Conservation (phyloP, 2,329 filamentous ascomycete species). For the Talaromyces sp. region DNA sequence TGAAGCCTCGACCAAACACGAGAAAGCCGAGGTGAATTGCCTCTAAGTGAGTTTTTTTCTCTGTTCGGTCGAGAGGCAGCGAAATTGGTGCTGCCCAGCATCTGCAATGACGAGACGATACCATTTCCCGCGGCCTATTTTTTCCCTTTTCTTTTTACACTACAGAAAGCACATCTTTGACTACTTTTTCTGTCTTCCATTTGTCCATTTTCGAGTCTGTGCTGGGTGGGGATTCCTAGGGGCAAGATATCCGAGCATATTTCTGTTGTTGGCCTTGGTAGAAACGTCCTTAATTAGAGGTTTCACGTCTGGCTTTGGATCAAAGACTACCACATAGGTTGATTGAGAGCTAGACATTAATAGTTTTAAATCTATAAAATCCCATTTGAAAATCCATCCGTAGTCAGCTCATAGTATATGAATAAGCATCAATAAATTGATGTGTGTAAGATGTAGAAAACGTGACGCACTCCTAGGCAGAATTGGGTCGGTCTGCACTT, state of each 20-base stretch:
- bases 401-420: neutral
- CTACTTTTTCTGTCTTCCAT: neutral
- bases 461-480: neutral
- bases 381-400: neutral
- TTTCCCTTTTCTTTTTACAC: neutral
- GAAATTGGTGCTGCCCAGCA: neutral
- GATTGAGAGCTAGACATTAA: neutral
- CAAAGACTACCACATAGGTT: neutral
- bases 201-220: neutral
- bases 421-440: neutral
- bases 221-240: neutral
- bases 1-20: conserved; percentile 48
- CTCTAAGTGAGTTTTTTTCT: neutral
- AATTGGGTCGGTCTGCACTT: neutral
- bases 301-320: neutral
- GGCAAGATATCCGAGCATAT: neutral
- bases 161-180: neutral
- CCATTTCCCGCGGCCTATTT: neutral
- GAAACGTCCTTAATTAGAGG: neutral
- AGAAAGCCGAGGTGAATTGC: conserved; percentile 34
- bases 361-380: neutral
- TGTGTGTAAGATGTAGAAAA: neutral
- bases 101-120: conserved; percentile 2
- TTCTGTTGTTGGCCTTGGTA: neutral
- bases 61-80: neutral